phyloP scores from a whole-genome alignment of 192 early-diverging fungal genomes.

The Backusella tarrabulga region DNA sequence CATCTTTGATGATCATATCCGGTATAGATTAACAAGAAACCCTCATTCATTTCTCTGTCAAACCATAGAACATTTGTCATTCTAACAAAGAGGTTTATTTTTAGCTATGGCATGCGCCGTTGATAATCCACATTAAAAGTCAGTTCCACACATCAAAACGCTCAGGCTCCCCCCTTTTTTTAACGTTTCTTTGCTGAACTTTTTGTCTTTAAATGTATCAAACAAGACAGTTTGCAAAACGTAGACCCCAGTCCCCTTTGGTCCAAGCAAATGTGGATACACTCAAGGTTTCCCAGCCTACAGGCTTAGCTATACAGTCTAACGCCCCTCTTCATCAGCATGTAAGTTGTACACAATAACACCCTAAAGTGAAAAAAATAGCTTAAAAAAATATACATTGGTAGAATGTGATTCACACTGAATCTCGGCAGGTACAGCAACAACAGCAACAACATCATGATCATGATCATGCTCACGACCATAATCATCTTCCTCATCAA shows the following conservation, averaged over 20 bases:
- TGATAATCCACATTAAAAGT: neutral
- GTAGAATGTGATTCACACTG: neutral
- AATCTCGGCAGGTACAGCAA: neutral
- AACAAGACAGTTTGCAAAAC: slow-evolving; percentile 13
- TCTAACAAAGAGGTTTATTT: too few relatives aligned
- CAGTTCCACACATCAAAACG: neutral
- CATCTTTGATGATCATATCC: too few relatives aligned
- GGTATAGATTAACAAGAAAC: too few relatives aligned
- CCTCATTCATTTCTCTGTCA: too few relatives aligned
- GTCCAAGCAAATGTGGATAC: neutral
- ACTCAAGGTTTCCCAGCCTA: neutral
- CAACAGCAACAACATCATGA: slow-evolving; percentile 12
- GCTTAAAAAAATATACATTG: neutral
- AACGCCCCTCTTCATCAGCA: slow-evolving; percentile 6
- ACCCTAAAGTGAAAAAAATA: neutral
- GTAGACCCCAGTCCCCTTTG: slow-evolving; percentile 11
- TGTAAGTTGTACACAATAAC: neutral
- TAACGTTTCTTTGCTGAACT: neutral
- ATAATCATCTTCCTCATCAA: neutral
- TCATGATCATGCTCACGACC: slow-evolving; percentile 16
- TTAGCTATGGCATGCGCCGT: too few relatives aligned
- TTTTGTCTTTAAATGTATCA: slow-evolving; percentile 3
- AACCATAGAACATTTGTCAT: too few relatives aligned
- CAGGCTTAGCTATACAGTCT: neutral
- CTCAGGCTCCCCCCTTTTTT: neutral